Evolutionary conservation across 345 rosid species (phyloP).

Genomic region (Microthlaspi erraticum): DNA sequence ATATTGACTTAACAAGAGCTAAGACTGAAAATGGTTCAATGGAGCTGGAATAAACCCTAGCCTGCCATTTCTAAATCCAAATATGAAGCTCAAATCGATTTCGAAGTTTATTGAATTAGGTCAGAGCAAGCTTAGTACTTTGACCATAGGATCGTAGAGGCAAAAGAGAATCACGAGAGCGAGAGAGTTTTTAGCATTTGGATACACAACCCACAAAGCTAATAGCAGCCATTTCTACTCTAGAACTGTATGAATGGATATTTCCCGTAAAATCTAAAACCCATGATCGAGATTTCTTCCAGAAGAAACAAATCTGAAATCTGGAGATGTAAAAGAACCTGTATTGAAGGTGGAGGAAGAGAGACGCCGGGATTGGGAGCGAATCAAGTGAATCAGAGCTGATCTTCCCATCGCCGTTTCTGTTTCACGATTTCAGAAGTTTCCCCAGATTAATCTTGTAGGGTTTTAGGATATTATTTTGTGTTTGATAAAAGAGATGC

Average conservation of each 20-base stretch:
- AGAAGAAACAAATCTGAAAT: background rate
- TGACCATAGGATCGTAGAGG: conserved; percentile 20
- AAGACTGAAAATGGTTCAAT: background rate
- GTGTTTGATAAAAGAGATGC: too few relatives aligned
- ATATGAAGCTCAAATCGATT: conserved; percentile 11
- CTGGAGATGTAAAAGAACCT: conserved; percentile 42
- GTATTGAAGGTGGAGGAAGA: conserved; percentile 50
- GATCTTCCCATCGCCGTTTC: conserved; percentile 65
- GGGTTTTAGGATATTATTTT: conserved; percentile 25
- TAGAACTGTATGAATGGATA: background rate
- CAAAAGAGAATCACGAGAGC: background rate
- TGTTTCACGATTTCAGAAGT: conserved; percentile 6
- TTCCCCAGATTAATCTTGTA: conserved; percentile 21
- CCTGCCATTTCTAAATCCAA: background rate
- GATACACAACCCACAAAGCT: background rate
- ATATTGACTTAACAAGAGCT: conserved; percentile 6
- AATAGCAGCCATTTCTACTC: conserved; percentile 8
- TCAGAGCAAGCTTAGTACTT: conserved; percentile 4
- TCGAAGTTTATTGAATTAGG: background rate
- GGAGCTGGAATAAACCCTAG: background rate
- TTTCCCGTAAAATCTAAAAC: background rate
- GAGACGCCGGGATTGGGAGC: conserved; percentile 62
- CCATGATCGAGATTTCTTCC: background rate
- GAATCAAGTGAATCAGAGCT: conserved; percentile 61
- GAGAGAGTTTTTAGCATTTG: background rate